A percentile compares a stretch with the other conserved stretches of the same genome.
These are phyloP conservation scores for Psilocybe tampanensis DNA, from an alignment of 768 basidiomycete genomes.

Conservation along the genomic window DNA sequence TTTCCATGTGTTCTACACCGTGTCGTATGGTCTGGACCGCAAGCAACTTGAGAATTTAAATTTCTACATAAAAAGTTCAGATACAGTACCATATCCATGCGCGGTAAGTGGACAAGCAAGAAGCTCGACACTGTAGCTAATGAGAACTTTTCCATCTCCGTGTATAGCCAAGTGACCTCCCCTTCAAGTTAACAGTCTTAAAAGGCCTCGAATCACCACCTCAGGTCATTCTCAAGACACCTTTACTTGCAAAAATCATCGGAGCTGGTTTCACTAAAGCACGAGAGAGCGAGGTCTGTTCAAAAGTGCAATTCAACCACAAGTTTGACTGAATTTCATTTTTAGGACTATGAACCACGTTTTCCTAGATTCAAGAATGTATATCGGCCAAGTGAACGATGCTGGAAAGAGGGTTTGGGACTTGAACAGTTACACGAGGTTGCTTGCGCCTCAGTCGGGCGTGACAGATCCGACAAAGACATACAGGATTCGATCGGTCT, in stretches of 20 bases:
- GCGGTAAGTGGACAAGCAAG: background rate
- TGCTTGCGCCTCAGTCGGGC: constrained; percentile 56
- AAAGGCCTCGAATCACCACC: constrained; percentile 52
- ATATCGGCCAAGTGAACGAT: constrained; percentile 59
- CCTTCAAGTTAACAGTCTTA: constrained; percentile 58
- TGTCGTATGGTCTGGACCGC: constrained; percentile 73
- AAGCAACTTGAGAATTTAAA: constrained; percentile 73
- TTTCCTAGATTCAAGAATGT: constrained; percentile 81
- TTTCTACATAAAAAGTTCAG: constrained; percentile 56
- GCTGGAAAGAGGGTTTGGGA: constrained; percentile 59
- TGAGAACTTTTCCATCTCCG: background rate
- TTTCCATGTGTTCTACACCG: constrained; percentile 75
- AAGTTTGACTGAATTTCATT: background rate
- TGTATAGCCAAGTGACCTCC: constrained; percentile 33
- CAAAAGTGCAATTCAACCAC: background rate
- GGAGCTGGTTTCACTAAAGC: constrained; percentile 86
- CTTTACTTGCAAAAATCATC: constrained; percentile 71
- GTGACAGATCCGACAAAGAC: constrained; percentile 51
- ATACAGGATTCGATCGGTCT: constrained; percentile 43
- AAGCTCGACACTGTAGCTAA: background rate
- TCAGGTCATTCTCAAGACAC: constrained; percentile 54
- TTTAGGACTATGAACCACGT: constrained; percentile 79
- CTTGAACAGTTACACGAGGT: constrained; percentile 54
- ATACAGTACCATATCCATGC: constrained; percentile 26
- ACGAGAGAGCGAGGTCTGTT: constrained; percentile 53